phyloP scores from a whole-genome alignment of 164 flowering plant species.

The Euptelea pleiosperma region DNA sequence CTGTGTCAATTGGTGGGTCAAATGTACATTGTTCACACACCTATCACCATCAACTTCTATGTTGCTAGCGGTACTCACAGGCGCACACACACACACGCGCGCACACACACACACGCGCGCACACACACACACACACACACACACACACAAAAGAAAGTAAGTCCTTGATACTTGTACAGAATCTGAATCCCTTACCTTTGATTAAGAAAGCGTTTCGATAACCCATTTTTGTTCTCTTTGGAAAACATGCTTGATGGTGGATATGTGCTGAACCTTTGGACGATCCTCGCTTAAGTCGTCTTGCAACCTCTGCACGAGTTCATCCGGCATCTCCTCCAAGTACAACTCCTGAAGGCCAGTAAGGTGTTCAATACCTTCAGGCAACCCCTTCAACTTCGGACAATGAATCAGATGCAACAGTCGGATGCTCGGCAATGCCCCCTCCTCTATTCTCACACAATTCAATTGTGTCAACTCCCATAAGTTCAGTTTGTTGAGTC shows the following conservation, averaged over 20 bases:
- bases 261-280: conserved; percentile 14
- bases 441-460: conserved; percentile 24
- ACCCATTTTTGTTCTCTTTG: conserved; percentile 13
- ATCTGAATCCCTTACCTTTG: too few relatives aligned
- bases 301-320: conserved; percentile 17
- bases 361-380: conserved; percentile 36
- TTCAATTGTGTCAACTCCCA: conserved; percentile 17
- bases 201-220: conserved; percentile 18
- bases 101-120: too few relatives aligned
- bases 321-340: conserved; percentile 34
- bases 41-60: too few relatives aligned
- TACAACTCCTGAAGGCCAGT: conserved; percentile 25
- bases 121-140: too few relatives aligned
- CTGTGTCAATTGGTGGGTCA: too few relatives aligned
- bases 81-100: too few relatives aligned
- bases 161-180: too few relatives aligned
- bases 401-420: conserved; percentile 22
- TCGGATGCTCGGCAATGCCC: conserved; percentile 29
- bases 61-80: too few relatives aligned
- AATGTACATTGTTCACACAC: too few relatives aligned
- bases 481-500: conserved; percentile 27
- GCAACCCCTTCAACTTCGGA: conserved; percentile 22
- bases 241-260: conserved; percentile 19
- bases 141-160: too few relatives aligned
- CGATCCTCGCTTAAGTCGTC: conserved; percentile 8